These are phyloP conservation scores for Pichia ethanolica DNA, from an alignment of 805 yeast genomes.

Conservation along the genomic window DNA sequence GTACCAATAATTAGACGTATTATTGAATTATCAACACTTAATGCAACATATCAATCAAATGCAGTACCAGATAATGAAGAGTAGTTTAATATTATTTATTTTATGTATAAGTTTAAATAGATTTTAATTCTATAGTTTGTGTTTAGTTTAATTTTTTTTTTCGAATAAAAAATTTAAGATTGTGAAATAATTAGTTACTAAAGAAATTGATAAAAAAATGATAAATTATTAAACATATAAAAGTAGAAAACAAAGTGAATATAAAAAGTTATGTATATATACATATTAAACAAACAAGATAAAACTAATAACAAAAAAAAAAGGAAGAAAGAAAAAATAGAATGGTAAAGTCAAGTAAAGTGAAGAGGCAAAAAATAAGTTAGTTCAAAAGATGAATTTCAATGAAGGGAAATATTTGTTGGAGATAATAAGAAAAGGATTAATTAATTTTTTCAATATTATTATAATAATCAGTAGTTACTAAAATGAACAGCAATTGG, in stretches of 20 bases:
- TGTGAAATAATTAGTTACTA: no score
- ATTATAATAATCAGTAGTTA: constrained; percentile 1
- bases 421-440: no score
- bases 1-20: constrained; percentile 84
- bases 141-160: background rate
- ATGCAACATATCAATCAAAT: constrained; percentile 62
- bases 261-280: background rate
- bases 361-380: no score
- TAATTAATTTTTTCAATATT: no score
- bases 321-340: background rate
- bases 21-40: constrained; percentile 79
- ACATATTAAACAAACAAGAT: no score
- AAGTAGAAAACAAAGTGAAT: background rate
- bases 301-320: background rate
- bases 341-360: no score
- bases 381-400: no score
- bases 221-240: background rate
- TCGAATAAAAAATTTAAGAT: no score
- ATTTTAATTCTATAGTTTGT: background rate
- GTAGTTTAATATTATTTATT: background rate
- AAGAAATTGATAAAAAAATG: no score
- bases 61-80: background rate
- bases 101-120: background rate
- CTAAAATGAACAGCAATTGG: constrained; percentile 89
- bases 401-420: no score